Evolutionary conservation across 75 land plant genomes (phyloP).

Genomic region (Cunninghamia lanceolata): DNA sequence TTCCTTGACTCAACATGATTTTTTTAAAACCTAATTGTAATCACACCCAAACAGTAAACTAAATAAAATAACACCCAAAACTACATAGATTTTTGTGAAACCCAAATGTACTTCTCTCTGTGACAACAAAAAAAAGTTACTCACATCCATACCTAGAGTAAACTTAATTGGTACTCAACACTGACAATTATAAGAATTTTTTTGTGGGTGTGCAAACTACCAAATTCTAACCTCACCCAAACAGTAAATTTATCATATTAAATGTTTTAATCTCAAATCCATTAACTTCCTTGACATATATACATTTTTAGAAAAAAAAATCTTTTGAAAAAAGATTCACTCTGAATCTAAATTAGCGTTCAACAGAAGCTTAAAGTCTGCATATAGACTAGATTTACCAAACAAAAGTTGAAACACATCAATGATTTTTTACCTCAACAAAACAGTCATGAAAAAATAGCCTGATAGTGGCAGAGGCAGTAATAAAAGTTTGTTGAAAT

Average conservation of each 20-base stretch:
- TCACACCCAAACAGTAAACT: background rate
- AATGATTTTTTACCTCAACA: slow-evolving; percentile 27
- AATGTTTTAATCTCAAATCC: background rate
- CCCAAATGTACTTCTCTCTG: no score
- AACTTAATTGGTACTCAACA: no score
- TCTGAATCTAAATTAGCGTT: no score
- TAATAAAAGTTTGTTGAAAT: slow-evolving; percentile 35
- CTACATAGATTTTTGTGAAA: no score
- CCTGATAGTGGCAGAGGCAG: slow-evolving; percentile 48
- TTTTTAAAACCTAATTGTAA: background rate
- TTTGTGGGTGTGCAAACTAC: background rate
- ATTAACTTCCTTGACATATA: background rate
- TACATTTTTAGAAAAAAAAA: background rate
- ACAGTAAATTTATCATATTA: background rate
- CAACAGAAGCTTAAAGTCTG: no score
- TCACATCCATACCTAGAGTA: no score
- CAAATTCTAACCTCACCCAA: background rate
- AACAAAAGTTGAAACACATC: no score
- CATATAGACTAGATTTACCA: background rate
- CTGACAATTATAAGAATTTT: no score
- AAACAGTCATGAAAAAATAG: slow-evolving; percentile 68
- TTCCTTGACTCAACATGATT: background rate
- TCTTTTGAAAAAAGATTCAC: no score
- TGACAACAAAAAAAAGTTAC: no score
- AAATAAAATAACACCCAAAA: no score